Base-by-base conservation (phyloP, 2,329 filamentous ascomycete species). In the Purpureocillium lavendulum region DNA sequence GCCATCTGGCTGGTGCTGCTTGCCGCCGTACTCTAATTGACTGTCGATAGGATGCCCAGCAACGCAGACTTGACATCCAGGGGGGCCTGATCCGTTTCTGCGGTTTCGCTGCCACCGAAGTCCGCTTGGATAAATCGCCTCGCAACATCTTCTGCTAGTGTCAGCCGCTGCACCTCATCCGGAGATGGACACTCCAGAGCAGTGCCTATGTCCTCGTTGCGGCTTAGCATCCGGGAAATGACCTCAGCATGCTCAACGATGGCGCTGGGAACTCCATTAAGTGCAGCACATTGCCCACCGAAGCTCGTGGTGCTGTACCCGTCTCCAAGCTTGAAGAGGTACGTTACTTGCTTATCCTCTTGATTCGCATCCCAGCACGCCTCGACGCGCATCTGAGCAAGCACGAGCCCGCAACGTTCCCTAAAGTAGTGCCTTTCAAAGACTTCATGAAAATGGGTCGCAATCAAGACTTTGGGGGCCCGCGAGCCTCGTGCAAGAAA, bases 221-320 rank as follows among this genome's bases (percentile, higher is more conserved):
- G 75, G 13, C 77, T 75, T 28, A 83, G 68, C 13, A 92, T 65
- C 7, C 77, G 59, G 16, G 83, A 77, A 29, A 98, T 70, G 7
- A 81, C 73, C 46, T 87, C 82, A 0, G 90, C 88, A 40, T 89
- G 77, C 13, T 82, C 66, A 7, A 96, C 73, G 9, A 97, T 75
- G 5, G 73, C 69, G 14, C 63, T 54, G 24, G 87, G 81, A 12
- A 98, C 79, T 1, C 89, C 89, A 51, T 94, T 96, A 59, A 94
- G 75, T 4, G 80, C 80, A 21, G 92, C 92, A 55, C 92, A 97
- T 60, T 76, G 74, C 21, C 81, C 85, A 1, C 92, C 92, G 53
- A 94, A 94, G 54, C 88, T 96, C 12, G 84, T 83, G 7, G 69
- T 77, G 49, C 82, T 90, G 40, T 81, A 73, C 1, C 89, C 89